These are phyloP conservation scores for Fusarium longipes DNA, from an alignment of 2,329 filamentous ascomycete species.

Conservation along the genomic window DNA sequence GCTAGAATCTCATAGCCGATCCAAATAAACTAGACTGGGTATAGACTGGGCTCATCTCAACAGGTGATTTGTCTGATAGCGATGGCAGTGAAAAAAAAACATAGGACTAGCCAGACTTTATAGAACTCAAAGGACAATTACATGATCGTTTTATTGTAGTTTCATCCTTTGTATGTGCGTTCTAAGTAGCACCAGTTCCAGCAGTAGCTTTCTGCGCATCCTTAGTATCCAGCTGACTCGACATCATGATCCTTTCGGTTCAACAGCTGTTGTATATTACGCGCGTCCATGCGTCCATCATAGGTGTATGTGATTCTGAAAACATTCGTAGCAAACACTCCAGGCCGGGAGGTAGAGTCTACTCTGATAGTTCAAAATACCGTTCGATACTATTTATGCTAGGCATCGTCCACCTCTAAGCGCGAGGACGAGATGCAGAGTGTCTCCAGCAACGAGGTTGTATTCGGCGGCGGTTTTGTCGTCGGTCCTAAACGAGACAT, in stretches of 20 bases:
- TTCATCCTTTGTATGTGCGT: conserved; percentile 6
- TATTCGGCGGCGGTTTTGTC: conserved; percentile 95
- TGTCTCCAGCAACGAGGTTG: conserved; percentile 89
- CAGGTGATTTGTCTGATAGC: not conserved
- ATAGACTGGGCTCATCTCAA: not conserved
- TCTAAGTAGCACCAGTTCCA: conserved; percentile 1
- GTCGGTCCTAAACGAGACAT: conserved; percentile 74
- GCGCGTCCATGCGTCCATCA: conserved; percentile 15
- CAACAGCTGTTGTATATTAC: conserved; percentile 16
- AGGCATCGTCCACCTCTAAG: conserved; percentile 77
- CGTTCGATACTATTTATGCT: conserved; percentile 24
- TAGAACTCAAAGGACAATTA: conserved; percentile 23
- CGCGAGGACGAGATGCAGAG: conserved; percentile 93
- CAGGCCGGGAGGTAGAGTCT: not conserved
- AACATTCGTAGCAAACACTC: conserved; percentile 1
- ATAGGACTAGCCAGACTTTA: conserved; percentile 5
- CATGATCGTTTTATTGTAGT: conserved; percentile 21
- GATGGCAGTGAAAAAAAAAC: not conserved
- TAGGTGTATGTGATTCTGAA: conserved; percentile 21
- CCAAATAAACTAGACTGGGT: conserved; percentile 4
- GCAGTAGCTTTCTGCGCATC: conserved; percentile 3
- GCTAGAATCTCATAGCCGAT: not conserved
- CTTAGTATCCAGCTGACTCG: conserved; percentile 2
- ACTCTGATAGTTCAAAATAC: conserved; percentile 8
- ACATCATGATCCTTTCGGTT: conserved; percentile 16